A percentile compares a stretch with the other conserved stretches of the same genome.
phyloP scores from a whole-genome alignment of 345 rosid species.

The Ceriops tagal region DNA sequence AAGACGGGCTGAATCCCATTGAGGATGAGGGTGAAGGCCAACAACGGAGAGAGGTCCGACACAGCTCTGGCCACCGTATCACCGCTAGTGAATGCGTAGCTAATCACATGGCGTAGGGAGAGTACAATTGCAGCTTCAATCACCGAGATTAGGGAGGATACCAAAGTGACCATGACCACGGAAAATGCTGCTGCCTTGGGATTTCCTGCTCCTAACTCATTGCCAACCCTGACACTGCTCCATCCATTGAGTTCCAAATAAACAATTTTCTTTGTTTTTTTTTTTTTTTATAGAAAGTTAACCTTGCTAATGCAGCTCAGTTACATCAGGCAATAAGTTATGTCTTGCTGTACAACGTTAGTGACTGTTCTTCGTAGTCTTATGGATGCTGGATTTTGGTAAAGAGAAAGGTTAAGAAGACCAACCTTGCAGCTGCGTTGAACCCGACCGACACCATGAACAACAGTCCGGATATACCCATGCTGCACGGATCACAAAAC shows the following conservation, averaged over 20 bases:
- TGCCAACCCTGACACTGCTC: slow-evolving; percentile 40
- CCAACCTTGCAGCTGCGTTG: slow-evolving; percentile 87
- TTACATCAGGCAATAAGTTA: too few species aligned
- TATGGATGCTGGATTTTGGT: not conserved
- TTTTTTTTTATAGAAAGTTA: too few species aligned
- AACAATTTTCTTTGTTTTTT: too few species aligned
- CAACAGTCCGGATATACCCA: slow-evolving; percentile 46
- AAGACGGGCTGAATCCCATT: slow-evolving; percentile 45
- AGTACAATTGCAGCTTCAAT: slow-evolving; percentile 25
- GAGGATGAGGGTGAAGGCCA: slow-evolving; percentile 37
- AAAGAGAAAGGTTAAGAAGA: not conserved
- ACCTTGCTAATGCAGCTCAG: too few species aligned
- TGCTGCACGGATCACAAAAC: slow-evolving; percentile 29
- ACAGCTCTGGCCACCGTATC: slow-evolving; percentile 37
- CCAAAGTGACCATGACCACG: slow-evolving; percentile 28
- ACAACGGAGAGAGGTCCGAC: slow-evolving; percentile 36
- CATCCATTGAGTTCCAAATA: not conserved
- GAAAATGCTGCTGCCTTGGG: slow-evolving; percentile 39
- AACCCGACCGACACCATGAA: slow-evolving; percentile 88
- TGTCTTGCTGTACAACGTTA: too few species aligned
- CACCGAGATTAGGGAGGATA: slow-evolving; percentile 31
- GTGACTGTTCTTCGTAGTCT: too few species aligned
- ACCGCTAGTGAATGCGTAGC: slow-evolving; percentile 44
- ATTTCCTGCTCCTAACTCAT: slow-evolving; percentile 44
- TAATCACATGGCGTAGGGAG: slow-evolving; percentile 35